Conservation (phyloP, 495 filamentous ascomycete genomes). For the Aspergillus egyptiacus region DNA sequence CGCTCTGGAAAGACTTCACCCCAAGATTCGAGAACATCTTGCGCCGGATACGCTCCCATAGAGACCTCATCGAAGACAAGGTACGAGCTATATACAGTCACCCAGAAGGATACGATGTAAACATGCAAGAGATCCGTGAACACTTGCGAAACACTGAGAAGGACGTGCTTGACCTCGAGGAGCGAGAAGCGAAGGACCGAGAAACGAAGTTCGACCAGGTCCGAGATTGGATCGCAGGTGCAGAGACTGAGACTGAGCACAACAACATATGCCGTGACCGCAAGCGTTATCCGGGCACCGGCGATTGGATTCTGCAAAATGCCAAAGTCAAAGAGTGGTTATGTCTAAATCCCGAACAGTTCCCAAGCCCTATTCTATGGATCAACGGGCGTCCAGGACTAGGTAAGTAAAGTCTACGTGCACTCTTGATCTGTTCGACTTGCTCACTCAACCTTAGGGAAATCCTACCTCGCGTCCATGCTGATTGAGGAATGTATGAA, state of each 20-base stretch:
- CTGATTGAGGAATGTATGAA: constrained; percentile 4
- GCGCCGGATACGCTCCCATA: not conserved
- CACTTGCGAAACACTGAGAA: not conserved
- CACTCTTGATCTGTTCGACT: not conserved
- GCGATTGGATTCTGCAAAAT: constrained; percentile 3
- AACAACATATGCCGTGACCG: constrained; percentile 2
- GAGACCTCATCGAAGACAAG: not conserved
- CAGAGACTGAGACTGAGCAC: constrained; percentile 3
- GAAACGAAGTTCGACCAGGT: not conserved
- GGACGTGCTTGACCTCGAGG: not conserved
- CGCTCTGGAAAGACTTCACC: constrained; percentile 4
- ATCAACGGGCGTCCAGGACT: constrained; percentile 9
- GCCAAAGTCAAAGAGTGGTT: constrained; percentile 5
- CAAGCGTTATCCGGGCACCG: not conserved
- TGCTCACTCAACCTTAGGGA: not conserved
- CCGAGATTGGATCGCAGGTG: constrained; percentile 3
- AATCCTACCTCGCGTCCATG: constrained; percentile 6
- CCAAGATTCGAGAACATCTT: constrained; percentile 5
- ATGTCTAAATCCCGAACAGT: not conserved
- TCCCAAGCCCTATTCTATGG: constrained; percentile 1
- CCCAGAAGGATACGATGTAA: not conserved
- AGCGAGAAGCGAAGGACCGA: not conserved
- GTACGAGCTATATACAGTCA: not conserved
- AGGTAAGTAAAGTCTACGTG: not conserved
- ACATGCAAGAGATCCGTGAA: not conserved